Base-by-base conservation (phyloP, 805 yeast genomes). In the Spathaspora gorwiae region DNA sequence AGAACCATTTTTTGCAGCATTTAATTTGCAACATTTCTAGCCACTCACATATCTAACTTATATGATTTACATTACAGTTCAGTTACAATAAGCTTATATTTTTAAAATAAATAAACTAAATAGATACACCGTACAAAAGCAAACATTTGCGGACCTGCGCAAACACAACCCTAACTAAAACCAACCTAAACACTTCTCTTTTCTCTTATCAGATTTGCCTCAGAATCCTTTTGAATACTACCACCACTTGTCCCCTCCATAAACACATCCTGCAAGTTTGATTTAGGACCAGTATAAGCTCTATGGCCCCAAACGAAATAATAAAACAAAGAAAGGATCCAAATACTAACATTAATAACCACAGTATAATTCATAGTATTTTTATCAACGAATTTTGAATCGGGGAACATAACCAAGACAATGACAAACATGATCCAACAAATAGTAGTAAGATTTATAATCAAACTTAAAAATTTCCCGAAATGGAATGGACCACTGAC, bases 321-420 rank as follows among this genome's bases (percentile, higher is more conserved):
- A 61, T 82, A 82, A 0, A 73, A 42, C 45, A 73, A 54, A 0
- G 84, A 70, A 14, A 80, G 62, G 5, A 78, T 47, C 84, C 84
- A 80, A 13, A 79, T 75, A 7, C 83, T 83, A 29, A 78, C 75
- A 26, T 79, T 81, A 47, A 84, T 80, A 2, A 79, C 86, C 51
- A 75, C 75, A 0, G 88, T 80, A 60, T 84, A 84, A 64, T 84
- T 84, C 92, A 84, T 84, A 15, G 78, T 55, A 5, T 63, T 61
- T 45, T 68, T 68, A 29, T 65, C 62, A 6, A 75, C 78, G 19
- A 55, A 50, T 30, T 62, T 60, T 33, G 61, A 61, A 14, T 74
- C 64, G 29, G 94, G 92, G 68, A 84, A 78, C 83, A 80, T 79
- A 34, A 76, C 68, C 62, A 84, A 61, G 19, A 80, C 64, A 31